Evolutionary conservation across 345 rosid genomes (phyloP).

Genomic region (Salix udensis): DNA sequence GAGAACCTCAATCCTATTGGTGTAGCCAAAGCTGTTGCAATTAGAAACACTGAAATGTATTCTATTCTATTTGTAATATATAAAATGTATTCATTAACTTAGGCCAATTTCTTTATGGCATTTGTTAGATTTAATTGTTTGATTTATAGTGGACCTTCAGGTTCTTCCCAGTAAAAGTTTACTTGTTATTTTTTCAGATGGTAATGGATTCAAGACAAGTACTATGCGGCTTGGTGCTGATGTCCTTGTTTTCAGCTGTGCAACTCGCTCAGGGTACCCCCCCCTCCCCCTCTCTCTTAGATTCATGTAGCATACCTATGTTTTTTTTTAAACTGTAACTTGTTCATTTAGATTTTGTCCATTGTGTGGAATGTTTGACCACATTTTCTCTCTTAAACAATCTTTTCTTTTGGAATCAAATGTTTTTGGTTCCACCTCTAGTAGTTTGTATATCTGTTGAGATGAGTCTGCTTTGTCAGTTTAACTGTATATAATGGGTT

Average conservation of each 20-base stretch:
- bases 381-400: neutral
- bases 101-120: neutral
- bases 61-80: no score
- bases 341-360: neutral
- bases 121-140: neutral
- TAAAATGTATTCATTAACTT: neutral
- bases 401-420: neutral
- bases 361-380: neutral
- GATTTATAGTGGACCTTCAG: neutral
- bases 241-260: constrained; percentile 72
- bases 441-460: neutral
- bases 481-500: neutral
- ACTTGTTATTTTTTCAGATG: constrained; percentile 53
- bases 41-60: no score
- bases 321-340: neutral
- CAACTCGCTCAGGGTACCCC: constrained; percentile 53
- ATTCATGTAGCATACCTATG: neutral
- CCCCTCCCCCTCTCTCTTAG: neutral
- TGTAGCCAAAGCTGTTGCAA: no score
- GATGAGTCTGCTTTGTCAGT: neutral
- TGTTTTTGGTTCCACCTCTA: neutral
- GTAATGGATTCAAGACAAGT: constrained; percentile 98
- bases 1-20: no score
- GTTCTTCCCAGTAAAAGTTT: neutral
- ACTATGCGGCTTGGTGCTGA: constrained; percentile 97